Base-by-base conservation (phyloP, 2,329 filamentous ascomycete species). In the Sclerotinia borealis region DNA sequence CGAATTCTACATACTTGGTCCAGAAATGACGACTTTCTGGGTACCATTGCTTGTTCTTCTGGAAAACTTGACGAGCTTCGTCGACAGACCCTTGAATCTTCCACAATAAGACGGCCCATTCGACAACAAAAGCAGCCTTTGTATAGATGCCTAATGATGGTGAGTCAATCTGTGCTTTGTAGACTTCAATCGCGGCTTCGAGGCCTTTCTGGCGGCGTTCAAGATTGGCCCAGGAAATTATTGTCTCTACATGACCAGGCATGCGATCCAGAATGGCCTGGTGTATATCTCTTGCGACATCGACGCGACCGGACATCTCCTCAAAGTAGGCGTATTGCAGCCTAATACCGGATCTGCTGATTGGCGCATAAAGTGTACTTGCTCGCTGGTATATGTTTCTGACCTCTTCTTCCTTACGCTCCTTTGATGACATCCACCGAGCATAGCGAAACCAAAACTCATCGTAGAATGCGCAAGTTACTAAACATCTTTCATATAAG, bases 401-500 rank as follows among this genome's bases (percentile, higher is more conserved):
- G 7, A 93, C 88, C 73, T 97, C 93, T 74, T 97, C 91, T 51
- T 92, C 87, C 75, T 96, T 96, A 69, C 82, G 86, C 1, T 85
- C 78, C 73, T 96, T 91, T 0, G 86, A 86, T 64, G 84, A 82
- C 90, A 97, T 96, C 95, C 95, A 99, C 47, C 93, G 83, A 19
- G 90, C 91, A 76, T 96, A 99, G n/a, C 95, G 89, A 72, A 96
- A 86, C 95, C 95, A 99, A 76, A 98, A 96, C 74, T 98, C 93
- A 56, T 98, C 93, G 74, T 99, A 97, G 69, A 96, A 89, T 19
- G 95, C 93, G 72, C 91, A 96, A 0, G 92, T 93, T 41, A 96
- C 91, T 59, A 99, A 78, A 71, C 93, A 98, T 59, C 95, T 88
- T 79, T 99, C 95, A 74, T 99, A 98, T 37, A 99, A 79, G 72